Evolutionary conservation across 805 yeast genomes (phyloP).

Genomic region (Wickerhamiella australiensis): DNA sequence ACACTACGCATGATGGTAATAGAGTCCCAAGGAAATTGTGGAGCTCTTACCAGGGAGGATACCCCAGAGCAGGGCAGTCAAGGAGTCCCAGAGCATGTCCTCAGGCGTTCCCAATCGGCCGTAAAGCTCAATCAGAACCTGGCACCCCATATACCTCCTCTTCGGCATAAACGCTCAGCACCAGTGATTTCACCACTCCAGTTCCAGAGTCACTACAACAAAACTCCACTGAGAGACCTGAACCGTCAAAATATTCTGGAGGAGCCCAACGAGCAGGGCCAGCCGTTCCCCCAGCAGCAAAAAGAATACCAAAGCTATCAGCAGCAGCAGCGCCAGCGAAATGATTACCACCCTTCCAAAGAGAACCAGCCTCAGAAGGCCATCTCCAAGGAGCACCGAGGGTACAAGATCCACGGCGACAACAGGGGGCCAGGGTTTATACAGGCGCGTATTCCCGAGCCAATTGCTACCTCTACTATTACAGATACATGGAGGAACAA

Average conservation of each 20-base stretch:
- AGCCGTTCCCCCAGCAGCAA: too few relatives aligned
- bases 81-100: neutral
- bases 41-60: neutral
- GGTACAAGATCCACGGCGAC: neutral
- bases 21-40: too few relatives aligned
- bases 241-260: too few relatives aligned
- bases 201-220: neutral
- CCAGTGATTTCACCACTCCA: neutral
- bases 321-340: too few relatives aligned
- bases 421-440: neutral
- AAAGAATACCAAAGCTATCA: too few relatives aligned
- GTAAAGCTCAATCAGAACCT: neutral
- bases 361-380: neutral
- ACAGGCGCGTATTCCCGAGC: neutral
- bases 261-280: too few relatives aligned
- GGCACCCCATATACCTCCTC: neutral
- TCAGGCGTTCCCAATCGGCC: neutral
- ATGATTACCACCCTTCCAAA: neutral
- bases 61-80: neutral
- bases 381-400: neutral
- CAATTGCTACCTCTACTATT: neutral
- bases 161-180: neutral
- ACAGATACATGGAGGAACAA: neutral
- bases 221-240: too few relatives aligned
- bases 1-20: too few relatives aligned